These are phyloP conservation scores for Hygrocybe punicea DNA, from an alignment of 768 basidiomycete genomes.

Conservation along the genomic window DNA sequence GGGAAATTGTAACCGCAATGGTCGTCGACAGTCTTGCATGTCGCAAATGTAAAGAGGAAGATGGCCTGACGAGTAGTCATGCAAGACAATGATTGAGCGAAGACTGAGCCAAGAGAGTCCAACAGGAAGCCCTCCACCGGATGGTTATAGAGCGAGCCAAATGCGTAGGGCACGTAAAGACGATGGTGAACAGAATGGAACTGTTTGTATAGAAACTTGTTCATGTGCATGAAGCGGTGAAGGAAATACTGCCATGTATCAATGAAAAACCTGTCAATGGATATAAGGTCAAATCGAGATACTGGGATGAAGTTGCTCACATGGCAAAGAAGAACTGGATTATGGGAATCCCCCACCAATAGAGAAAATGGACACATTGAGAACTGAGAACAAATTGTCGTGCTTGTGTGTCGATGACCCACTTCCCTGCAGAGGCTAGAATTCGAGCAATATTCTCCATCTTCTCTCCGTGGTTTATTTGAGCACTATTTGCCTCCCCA, in stretches of 20 bases:
- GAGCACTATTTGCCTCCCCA: conserved; percentile 33
- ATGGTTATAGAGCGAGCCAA: conserved; percentile 96
- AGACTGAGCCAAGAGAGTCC: conserved; percentile 73
- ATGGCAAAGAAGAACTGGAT: conserved; percentile 73
- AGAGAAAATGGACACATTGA: conserved; percentile 54
- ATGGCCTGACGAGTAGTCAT: conserved; percentile 82
- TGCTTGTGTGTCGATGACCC: conserved; percentile 41
- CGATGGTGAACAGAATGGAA: conserved; percentile 94
- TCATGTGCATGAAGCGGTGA: conserved; percentile 87
- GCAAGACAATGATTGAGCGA: conserved; percentile 66
- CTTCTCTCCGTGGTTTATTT: conserved; percentile 40
- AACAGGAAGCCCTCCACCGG: conserved; percentile 91
- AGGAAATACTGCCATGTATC: conserved; percentile 99
- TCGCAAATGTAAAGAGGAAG: conserved; percentile 78
- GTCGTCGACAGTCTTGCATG: conserved; percentile 92
- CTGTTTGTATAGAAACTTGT: conserved; percentile 85
- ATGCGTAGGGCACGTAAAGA: conserved; percentile 95
- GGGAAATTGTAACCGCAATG: conserved; percentile 90
- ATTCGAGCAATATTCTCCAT: conserved; percentile 41
- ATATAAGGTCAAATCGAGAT: not conserved
- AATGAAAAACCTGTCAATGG: conserved; percentile 68
- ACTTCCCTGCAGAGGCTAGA: conserved; percentile 39
- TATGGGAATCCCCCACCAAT: conserved; percentile 91
- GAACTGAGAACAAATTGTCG: conserved; percentile 38
- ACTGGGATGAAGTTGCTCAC: conserved; percentile 49